These are phyloP conservation scores for Linaria vulgaris DNA, from an alignment of 257 asterid genomes.

Conservation along the genomic window DNA sequence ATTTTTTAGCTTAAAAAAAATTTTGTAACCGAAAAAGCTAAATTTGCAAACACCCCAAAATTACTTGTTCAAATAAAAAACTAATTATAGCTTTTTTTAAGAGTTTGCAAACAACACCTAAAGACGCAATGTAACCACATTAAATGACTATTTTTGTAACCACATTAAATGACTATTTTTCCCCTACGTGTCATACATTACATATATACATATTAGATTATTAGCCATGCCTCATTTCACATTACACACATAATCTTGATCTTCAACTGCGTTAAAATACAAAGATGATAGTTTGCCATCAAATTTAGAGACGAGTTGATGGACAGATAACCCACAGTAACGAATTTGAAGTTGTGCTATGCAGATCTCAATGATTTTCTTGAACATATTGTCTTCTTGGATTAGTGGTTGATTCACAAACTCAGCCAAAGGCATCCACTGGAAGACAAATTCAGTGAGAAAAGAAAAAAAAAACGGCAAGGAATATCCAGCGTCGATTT, in stretches of 20 bases:
- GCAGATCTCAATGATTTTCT: constrained; percentile 67
- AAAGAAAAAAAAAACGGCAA: no score
- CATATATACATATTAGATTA: not conserved
- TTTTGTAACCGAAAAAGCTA: no score
- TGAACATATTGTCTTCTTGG: constrained; percentile 79
- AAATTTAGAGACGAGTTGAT: constrained; percentile 64
- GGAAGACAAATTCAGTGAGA: constrained; percentile 18
- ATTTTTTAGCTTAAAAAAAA: no score
- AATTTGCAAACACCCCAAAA: no score
- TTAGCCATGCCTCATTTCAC: constrained; percentile 25
- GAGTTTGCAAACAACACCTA: no score
- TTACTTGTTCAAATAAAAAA: no score
- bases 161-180: no score
- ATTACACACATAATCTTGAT: constrained; percentile 41
- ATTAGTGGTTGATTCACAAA: constrained; percentile 66
- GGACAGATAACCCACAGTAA: constrained; percentile 76
- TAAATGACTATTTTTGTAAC: no score
- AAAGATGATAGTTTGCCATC: constrained; percentile 67
- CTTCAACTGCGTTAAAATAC: constrained; percentile 66
- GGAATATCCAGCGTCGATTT: no score
- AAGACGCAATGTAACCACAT: no score
- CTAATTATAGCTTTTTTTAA: no score
- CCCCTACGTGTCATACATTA: no score
- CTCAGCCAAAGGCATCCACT: constrained; percentile 87
- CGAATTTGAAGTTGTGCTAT: constrained; percentile 56